Evolutionary conservation across 768 basidiomycete genomes (phyloP).

Genomic region (Hypholoma sublateritium): DNA sequence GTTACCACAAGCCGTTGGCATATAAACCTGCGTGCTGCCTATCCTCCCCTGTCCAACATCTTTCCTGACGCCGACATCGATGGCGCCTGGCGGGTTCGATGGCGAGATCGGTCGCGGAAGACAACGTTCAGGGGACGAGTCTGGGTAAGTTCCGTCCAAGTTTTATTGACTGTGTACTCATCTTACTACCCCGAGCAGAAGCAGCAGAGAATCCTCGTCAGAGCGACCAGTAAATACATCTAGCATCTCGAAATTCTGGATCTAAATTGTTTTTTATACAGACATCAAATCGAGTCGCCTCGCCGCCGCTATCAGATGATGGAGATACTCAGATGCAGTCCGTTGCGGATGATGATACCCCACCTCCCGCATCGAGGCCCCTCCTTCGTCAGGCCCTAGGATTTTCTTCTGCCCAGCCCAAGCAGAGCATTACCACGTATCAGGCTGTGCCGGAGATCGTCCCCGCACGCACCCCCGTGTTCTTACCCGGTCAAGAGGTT

Average conservation of each 20-base stretch:
- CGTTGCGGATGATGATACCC: slow-evolving; percentile 43
- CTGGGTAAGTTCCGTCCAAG: slow-evolving; percentile 29
- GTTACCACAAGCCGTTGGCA: neutral
- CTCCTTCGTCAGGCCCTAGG: slow-evolving; percentile 61
- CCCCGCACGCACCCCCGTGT: slow-evolving; percentile 26
- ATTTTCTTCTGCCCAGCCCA: slow-evolving; percentile 35
- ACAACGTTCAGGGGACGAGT: slow-evolving; percentile 24
- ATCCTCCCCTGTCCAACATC: neutral
- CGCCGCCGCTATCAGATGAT: slow-evolving; percentile 55
- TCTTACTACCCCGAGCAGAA: slow-evolving; percentile 32
- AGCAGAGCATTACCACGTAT: slow-evolving; percentile 40
- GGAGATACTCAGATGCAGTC: slow-evolving; percentile 39
- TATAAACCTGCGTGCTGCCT: neutral
- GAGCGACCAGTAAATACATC: slow-evolving; percentile 35
- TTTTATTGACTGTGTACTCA: neutral
- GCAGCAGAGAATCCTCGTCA: slow-evolving; percentile 59
- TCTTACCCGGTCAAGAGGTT: slow-evolving; percentile 55
- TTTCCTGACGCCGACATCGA: neutral
- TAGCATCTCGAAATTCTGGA: neutral
- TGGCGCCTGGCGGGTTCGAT: slow-evolving; percentile 19
- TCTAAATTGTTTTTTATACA: slow-evolving; percentile 5
- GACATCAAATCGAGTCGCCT: slow-evolving; percentile 49
- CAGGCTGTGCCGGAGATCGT: slow-evolving; percentile 30
- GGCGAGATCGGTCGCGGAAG: slow-evolving; percentile 39
- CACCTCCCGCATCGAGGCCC: slow-evolving; percentile 48